phyloP scores from a whole-genome alignment of 768 basidiomycete species.

The Goffeauzyma gilvescens region DNA sequence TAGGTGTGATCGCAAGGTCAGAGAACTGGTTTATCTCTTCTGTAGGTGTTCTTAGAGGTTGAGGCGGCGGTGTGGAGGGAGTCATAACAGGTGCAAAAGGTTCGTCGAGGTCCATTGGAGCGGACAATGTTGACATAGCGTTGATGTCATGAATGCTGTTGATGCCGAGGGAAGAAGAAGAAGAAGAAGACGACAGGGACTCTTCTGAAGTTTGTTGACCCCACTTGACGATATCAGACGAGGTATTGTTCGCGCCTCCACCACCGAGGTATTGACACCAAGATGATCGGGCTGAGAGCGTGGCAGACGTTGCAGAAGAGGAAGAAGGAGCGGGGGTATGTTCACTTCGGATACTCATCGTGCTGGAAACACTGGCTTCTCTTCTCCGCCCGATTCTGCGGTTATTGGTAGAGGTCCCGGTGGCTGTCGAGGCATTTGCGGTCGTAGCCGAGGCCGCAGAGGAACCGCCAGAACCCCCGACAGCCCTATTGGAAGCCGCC shows the following conservation, averaged over 20 bases:
- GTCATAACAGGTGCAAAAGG: neutral
- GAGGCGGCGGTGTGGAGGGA: neutral
- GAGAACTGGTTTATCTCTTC: neutral
- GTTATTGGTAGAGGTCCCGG: neutral
- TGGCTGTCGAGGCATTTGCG: too few relatives aligned
- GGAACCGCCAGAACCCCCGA: neutral
- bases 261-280: constrained; percentile 6
- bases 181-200: constrained; percentile 2
- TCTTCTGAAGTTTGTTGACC: neutral
- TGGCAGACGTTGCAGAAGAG: too few relatives aligned
- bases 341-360: constrained; percentile 8
- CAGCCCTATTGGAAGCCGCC: too few relatives aligned
- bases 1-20: constrained; percentile 1
- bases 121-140: neutral
- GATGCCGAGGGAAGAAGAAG: constrained; percentile 1
- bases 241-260: neutral
- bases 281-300: too few relatives aligned
- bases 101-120: neutral
- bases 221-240: neutral
- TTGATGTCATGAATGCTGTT: neutral
- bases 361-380: constrained; percentile 6
- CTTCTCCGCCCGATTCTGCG: neutral
- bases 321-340: too few relatives aligned
- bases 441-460: neutral
- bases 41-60: too few relatives aligned